Percentiles rank a stretch among this genome's conserved stretches.
phyloP scores from a whole-genome alignment of 352 stramenopile genomes.

The Saprolegnia diclina region DNA sequence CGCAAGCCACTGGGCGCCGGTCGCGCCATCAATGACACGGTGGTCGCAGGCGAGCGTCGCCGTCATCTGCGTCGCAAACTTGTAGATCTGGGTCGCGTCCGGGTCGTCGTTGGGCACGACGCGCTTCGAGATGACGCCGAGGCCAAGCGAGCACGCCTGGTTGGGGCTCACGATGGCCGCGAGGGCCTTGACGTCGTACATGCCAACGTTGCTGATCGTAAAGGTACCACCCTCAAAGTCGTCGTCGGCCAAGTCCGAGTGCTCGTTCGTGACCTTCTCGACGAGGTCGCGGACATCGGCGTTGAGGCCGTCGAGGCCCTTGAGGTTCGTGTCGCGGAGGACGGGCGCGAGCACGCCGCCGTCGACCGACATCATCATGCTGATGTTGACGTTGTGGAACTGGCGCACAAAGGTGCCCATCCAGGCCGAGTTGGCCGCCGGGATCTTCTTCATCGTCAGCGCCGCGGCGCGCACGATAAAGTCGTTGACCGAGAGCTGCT shows the following conservation, averaged over 20 bases:
- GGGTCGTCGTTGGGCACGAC: conserved; percentile 89
- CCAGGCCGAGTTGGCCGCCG: conserved; percentile 86
- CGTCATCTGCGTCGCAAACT: conserved; percentile 90
- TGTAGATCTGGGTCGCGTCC: conserved; percentile 78
- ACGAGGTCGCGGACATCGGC: conserved; percentile 69
- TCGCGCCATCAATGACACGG: conserved; percentile 95
- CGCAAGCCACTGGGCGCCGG: conserved; percentile 93
- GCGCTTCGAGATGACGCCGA: conserved; percentile 93
- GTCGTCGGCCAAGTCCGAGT: conserved; percentile 31
- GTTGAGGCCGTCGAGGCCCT: conserved; percentile 89
- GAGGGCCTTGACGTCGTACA: conserved; percentile 94
- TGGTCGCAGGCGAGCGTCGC: conserved; percentile 97
- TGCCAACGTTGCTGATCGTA: conserved; percentile 95
- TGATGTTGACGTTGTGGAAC: conserved; percentile 94
- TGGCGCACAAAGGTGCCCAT: conserved; percentile 90
- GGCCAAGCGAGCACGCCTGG: conserved; percentile 90
- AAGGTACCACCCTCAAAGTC: conserved; percentile 90
- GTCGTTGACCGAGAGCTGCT: conserved; percentile 97
- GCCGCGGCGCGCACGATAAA: conserved; percentile 95
- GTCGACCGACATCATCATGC: conserved; percentile 69
- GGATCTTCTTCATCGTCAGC: conserved; percentile 95
- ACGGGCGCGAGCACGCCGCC: conserved; percentile 96
- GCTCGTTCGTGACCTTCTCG: conserved; percentile 40
- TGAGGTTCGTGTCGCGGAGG: conserved; percentile 84
- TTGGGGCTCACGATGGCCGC: conserved; percentile 90